Conservation (phyloP, 2,329 filamentous ascomycete species). For the Grosmannia clavigera region DNA sequence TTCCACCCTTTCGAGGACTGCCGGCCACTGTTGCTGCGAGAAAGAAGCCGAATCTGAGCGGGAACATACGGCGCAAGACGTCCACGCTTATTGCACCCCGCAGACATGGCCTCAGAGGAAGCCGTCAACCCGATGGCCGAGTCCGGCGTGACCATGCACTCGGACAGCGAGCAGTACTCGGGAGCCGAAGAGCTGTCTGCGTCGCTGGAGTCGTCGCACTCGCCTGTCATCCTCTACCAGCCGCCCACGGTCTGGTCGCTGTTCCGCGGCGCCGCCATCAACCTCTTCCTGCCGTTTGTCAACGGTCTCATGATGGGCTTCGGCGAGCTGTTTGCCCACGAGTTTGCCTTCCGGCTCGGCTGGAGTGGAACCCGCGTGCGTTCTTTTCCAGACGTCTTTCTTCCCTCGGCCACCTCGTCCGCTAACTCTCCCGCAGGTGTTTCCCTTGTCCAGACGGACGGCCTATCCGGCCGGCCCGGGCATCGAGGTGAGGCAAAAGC, state of each 20-base stretch:
- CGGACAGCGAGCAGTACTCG: slow-evolving; percentile 75
- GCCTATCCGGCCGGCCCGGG: slow-evolving; percentile 64
- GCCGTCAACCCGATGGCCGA: slow-evolving; percentile 46
- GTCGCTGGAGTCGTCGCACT: slow-evolving; percentile 41
- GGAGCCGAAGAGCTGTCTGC: slow-evolving; percentile 48
- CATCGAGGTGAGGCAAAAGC: slow-evolving; percentile 64
- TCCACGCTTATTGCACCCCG: not conserved
- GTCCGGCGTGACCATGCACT: slow-evolving; percentile 65
- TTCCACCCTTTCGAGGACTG: not conserved
- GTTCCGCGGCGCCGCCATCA: slow-evolving; percentile 82
- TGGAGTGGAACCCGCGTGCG: slow-evolving; percentile 86
- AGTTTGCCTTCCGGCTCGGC: slow-evolving; percentile 82
- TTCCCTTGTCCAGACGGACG: slow-evolving; percentile 46
- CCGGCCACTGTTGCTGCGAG: not conserved
- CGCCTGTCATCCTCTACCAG: slow-evolving; percentile 69
- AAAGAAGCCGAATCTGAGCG: too few relatives aligned
- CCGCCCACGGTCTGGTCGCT: slow-evolving; percentile 81
- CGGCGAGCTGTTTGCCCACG: slow-evolving; percentile 91
- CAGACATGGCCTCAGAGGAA: slow-evolving; percentile 41
- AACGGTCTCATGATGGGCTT: slow-evolving; percentile 98
- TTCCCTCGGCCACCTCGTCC: too few relatives aligned
- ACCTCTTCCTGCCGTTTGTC: slow-evolving; percentile 86
- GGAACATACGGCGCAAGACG: not conserved
- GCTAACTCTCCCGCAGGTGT: slow-evolving; percentile 30
- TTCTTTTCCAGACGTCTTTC: not conserved